These are phyloP conservation scores for Rhodofomes roseus DNA, from an alignment of 1,284 basidiomycete genomes.

Conservation along the genomic window DNA sequence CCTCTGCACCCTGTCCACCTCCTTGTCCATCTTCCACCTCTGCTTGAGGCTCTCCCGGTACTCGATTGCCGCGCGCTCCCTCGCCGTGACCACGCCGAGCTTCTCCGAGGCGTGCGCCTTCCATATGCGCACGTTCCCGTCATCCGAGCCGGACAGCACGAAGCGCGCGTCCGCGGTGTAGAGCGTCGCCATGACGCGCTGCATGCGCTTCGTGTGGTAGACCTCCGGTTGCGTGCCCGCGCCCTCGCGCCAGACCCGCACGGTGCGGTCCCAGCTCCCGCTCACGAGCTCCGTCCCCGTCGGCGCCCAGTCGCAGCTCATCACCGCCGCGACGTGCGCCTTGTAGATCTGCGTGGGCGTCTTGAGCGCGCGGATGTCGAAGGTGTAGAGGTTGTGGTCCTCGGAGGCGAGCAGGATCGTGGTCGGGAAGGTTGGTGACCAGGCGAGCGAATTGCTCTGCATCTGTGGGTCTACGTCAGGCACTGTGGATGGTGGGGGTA, in stretches of 20 bases:
- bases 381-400: constrained; percentile 98
- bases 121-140: constrained; percentile 97
- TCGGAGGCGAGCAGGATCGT: constrained; percentile 91
- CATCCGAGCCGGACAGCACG: constrained; percentile 92
- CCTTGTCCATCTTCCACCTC: constrained; percentile 83
- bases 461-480: constrained; percentile 44
- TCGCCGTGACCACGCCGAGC: constrained; percentile 87
- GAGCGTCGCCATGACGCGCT: constrained; percentile 74
- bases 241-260: constrained; percentile 91
- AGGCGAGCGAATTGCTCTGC: constrained; percentile 85
- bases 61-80: constrained; percentile 90
- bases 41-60: constrained; percentile 88
- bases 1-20: constrained; percentile 83
- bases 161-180: constrained; percentile 93
- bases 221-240: constrained; percentile 83
- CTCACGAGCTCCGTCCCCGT: constrained; percentile 96
- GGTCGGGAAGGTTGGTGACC: constrained; percentile 96
- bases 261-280: constrained; percentile 94
- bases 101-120: constrained; percentile 93
- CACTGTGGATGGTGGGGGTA: background rate
- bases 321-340: constrained; percentile 94
- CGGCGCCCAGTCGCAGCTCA: constrained; percentile 91
- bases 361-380: constrained; percentile 87
- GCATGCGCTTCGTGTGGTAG: constrained; percentile 99
- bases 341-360: constrained; percentile 95